Percentiles rank a stretch among this genome's conserved stretches.
Conservation (phyloP, 2,329 filamentous ascomycete species). For the Aspergillus costaricaensis region DNA sequence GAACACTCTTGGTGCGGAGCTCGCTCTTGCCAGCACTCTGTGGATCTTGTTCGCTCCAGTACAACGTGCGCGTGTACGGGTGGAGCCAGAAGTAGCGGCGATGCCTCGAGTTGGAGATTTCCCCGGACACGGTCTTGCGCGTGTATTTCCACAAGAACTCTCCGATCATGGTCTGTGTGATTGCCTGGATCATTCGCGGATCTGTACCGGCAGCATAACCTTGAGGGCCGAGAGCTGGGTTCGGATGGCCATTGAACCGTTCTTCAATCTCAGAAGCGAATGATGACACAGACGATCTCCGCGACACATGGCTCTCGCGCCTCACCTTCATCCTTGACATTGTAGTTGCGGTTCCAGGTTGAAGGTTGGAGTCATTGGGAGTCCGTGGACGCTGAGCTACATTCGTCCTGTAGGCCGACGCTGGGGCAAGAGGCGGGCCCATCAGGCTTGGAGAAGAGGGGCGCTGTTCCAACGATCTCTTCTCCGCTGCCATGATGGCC, state of each 20-base stretch:
- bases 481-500: slow-evolving; percentile 74
- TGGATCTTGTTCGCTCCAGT: slow-evolving; percentile 94
- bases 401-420: slow-evolving; percentile 66
- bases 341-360: slow-evolving; percentile 48
- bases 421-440: slow-evolving; percentile 82
- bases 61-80: slow-evolving; percentile 91
- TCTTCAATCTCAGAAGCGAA: slow-evolving; percentile 93
- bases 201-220: slow-evolving; percentile 76
- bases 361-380: slow-evolving; percentile 56
- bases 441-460: slow-evolving; percentile 56
- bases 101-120: slow-evolving; percentile 86
- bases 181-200: slow-evolving; percentile 97
- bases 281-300: slow-evolving; percentile 87
- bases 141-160: slow-evolving; percentile 99
- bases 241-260: slow-evolving; percentile 74
- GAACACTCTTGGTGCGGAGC: slow-evolving; percentile 81
- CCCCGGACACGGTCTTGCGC: slow-evolving; percentile 83
- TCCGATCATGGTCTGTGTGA: slow-evolving; percentile 99
- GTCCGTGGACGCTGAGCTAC: slow-evolving; percentile 59
- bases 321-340: slow-evolving; percentile 61
- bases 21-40: slow-evolving; percentile 75
- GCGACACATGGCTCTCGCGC: slow-evolving; percentile 52
- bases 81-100: slow-evolving; percentile 99
- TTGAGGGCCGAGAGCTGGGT: slow-evolving; percentile 52
- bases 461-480: slow-evolving; percentile 56